Evolutionary conservation across 1,139 yeast species (phyloP), one percentile per base, ranked within the genome.

Genomic region (Pichia sp.): DNA sequence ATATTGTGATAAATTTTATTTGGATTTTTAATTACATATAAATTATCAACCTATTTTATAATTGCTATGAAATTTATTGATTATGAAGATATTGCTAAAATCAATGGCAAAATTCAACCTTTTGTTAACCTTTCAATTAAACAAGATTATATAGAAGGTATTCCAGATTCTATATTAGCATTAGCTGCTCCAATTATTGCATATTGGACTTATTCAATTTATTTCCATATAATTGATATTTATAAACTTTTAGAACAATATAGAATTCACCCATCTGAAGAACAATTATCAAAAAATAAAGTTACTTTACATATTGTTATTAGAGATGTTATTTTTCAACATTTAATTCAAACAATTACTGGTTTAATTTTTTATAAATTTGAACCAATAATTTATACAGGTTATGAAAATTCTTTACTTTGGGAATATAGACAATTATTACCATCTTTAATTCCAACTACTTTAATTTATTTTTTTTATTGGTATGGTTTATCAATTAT

Each of bases 251-350:
- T 92, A 35, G 96, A 86, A 57, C 70, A 75, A 61, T 87, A 86
- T 66, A 72, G 97, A 52, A 87, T 92, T 45, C 98, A 92, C 62
- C 92, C 97, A 22, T 80, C 90, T 39, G 94, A 83, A 56, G 97
- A 90, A 62, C 87, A 87, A 47, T 60, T 71, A 39, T 63, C 75
- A 43, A 74, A 94, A 54, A 92, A 92, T 64, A 85, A 79, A 60
- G 96, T 87, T 12, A 63, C 86, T 0, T 65, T 81, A 46, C 44
- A 57, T 9, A 84, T 83, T 44, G 97, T 92, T 12, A 58, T 92
- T 24, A 71, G 76, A 52, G 96, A 92, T 54, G 98, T 92, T 41
- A 56, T 87, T 8, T 59, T 85, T 31, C 97, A 92, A 69, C 98
- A 92, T 60, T 50, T 80, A 4, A 73, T 92, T 47, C 98, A 92